These are phyloP conservation scores for Gossypium rotundifolium DNA, from an alignment of 345 rosid species.

Conservation along the genomic window DNA sequence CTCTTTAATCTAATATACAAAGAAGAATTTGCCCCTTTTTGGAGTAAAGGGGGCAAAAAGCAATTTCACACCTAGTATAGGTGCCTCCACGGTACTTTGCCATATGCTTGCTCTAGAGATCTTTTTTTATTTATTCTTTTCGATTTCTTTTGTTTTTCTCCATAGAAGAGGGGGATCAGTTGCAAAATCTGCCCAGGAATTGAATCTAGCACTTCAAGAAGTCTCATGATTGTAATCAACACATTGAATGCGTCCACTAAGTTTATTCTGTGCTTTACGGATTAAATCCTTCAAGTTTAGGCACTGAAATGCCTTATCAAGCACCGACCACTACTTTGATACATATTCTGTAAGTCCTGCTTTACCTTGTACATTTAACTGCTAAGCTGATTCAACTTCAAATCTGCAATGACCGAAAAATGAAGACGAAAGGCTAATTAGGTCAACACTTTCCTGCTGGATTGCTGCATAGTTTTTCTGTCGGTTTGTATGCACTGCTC, in stretches of 20 bases:
- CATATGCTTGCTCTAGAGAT: not conserved
- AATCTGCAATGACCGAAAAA: conserved; percentile 3
- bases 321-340: not conserved
- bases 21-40: too few relatives aligned
- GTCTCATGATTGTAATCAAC: conserved; percentile 32
- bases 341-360: not conserved
- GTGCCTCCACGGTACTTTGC: too few relatives aligned
- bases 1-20: too few relatives aligned
- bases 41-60: too few relatives aligned
- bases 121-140: not conserved
- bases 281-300: not conserved
- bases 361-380: conserved; percentile 26
- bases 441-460: not conserved
- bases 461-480: not conserved
- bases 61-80: too few relatives aligned
- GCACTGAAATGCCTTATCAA: not conserved
- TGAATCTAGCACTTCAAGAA: conserved; percentile 76
- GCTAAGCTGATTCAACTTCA: conserved; percentile 16
- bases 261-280: conserved; percentile 16
- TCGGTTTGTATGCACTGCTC: not conserved
- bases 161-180: conserved; percentile 83
- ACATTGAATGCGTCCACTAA: conserved; percentile 10
- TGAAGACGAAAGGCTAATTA: not conserved
- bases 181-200: conserved; percentile 76
- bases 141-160: conserved; percentile 4